phyloP scores from a whole-genome alignment of 148 eudicot genomes.

The Pouteria glomerata region DNA sequence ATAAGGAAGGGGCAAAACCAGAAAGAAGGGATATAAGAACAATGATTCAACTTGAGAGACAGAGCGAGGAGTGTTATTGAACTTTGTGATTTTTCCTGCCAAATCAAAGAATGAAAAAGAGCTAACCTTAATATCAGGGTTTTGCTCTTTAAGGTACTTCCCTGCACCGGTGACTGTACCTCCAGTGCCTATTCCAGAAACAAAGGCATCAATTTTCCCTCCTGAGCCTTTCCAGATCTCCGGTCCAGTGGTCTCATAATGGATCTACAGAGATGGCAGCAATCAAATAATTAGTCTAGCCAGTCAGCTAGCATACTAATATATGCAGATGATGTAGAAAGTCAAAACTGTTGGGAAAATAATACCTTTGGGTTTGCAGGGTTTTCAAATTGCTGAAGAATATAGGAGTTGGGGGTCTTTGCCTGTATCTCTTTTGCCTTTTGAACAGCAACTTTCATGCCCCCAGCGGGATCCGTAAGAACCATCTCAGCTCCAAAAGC shows the following conservation, averaged over 20 bases:
- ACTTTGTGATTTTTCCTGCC: background rate
- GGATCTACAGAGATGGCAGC: constrained; percentile 36
- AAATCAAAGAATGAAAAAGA: background rate
- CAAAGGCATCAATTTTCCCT: constrained; percentile 72
- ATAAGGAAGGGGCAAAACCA: background rate
- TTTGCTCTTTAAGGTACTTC: constrained; percentile 73
- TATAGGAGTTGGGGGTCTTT: constrained; percentile 54
- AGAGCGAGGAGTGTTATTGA: background rate
- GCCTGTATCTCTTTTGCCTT: constrained; percentile 57
- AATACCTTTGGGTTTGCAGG: constrained; percentile 82
- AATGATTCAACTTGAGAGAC: background rate
- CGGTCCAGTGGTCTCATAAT: constrained; percentile 87
- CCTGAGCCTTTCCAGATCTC: constrained; percentile 72
- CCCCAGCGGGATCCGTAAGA: constrained; percentile 52
- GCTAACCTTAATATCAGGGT: constrained; percentile 61
- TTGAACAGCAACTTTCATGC: constrained; percentile 42
- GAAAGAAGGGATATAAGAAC: background rate
- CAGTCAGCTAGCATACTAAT: background rate
- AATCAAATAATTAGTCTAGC: background rate
- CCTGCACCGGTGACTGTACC: constrained; percentile 93
- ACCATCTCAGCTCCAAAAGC: constrained; percentile 84
- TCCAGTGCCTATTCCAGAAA: constrained; percentile 77
- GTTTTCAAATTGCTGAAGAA: constrained; percentile 64
- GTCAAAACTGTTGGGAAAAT: background rate
- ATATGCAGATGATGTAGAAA: background rate